phyloP scores from a whole-genome alignment of 257 asterid species.

The Craterostigma plantagineum region DNA sequence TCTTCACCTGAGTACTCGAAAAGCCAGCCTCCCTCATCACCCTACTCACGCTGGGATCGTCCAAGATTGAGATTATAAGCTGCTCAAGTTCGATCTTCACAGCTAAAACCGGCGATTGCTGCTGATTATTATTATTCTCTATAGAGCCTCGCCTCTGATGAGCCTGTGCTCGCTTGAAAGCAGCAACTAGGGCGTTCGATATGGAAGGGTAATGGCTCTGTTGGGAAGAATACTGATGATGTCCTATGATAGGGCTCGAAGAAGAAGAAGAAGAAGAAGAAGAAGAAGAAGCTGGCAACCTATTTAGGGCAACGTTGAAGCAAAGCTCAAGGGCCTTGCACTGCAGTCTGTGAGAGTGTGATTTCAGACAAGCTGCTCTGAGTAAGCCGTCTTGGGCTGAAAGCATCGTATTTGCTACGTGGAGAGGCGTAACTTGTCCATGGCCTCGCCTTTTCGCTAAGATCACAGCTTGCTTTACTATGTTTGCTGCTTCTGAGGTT shows the following conservation, averaged over 20 bases:
- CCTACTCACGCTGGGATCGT: slow-evolving; percentile 87
- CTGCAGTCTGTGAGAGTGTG: slow-evolving; percentile 83
- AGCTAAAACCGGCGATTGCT: slow-evolving; percentile 43
- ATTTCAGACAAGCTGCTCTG: slow-evolving; percentile 46
- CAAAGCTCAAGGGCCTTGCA: slow-evolving; percentile 92
- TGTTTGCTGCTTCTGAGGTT: slow-evolving; percentile 36
- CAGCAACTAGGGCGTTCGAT: slow-evolving; percentile 83
- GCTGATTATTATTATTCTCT: slow-evolving; percentile 23
- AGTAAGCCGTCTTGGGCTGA: slow-evolving; percentile 33
- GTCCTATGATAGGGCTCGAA: slow-evolving; percentile 20
- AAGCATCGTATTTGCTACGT: slow-evolving; percentile 76
- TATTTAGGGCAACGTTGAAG: slow-evolving; percentile 81
- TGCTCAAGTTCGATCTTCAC: slow-evolving; percentile 65
- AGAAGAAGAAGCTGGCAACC: slow-evolving; percentile 83
- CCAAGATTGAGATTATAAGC: slow-evolving; percentile 65
- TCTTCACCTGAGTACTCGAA: slow-evolving; percentile 63
- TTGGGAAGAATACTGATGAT: background rate
- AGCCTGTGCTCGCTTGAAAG: slow-evolving; percentile 93
- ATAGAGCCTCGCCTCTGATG: slow-evolving; percentile 68
- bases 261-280: slow-evolving; percentile 36
- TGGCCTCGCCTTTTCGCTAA: slow-evolving; percentile 79
- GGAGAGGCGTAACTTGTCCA: slow-evolving; percentile 85
- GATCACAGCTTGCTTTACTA: slow-evolving; percentile 55
- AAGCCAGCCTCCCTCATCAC: slow-evolving; percentile 91
- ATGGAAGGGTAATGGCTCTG: slow-evolving; percentile 42